phyloP scores from a whole-genome alignment of 441 rosid genomes.

The Gossypium aridum region DNA sequence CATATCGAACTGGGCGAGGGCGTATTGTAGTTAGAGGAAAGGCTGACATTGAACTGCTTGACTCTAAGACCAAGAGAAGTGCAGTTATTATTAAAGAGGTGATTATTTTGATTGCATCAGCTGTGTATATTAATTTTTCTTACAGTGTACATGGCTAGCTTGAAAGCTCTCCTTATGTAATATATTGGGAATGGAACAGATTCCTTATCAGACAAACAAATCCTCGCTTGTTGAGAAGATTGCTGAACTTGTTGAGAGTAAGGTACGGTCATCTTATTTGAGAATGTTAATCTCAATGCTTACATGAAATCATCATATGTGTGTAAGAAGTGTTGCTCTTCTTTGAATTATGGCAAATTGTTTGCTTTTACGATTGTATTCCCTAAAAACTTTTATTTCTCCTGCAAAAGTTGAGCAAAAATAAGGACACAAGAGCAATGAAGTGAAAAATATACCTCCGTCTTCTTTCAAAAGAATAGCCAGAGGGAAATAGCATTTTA shows the following conservation, averaged over 20 bases:
- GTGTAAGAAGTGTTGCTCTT: not conserved
- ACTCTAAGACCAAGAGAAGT: constrained; percentile 72
- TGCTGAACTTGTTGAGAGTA: constrained; percentile 91
- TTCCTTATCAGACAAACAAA: constrained; percentile 93
- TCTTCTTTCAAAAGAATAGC: not conserved
- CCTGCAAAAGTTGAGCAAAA: not conserved
- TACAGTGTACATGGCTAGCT: constrained; percentile 1
- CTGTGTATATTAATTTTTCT: constrained; percentile 14
- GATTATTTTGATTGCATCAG: constrained; percentile 14
- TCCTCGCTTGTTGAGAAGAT: constrained; percentile 91
- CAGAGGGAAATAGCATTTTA: not conserved
- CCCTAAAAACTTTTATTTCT: not conserved
- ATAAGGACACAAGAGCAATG: not conserved
- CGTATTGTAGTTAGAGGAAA: constrained; percentile 82
- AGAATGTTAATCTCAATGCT: not conserved
- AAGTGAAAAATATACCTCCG: not conserved
- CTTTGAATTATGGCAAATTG: not conserved
- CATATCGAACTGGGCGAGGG: constrained; percentile 91
- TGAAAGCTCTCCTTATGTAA: constrained; percentile 8
- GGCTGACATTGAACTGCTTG: constrained; percentile 73
- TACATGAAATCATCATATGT: not conserved
- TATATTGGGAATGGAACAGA: constrained; percentile 40
- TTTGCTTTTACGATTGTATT: not conserved
- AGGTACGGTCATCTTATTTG: constrained; percentile 41
- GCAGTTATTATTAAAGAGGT: constrained; percentile 93